Percentiles rank a stretch among this genome's conserved stretches.
Evolutionary conservation across 768 basidiomycete genomes (phyloP).

Genomic region (Sarcodon aspratus): DNA sequence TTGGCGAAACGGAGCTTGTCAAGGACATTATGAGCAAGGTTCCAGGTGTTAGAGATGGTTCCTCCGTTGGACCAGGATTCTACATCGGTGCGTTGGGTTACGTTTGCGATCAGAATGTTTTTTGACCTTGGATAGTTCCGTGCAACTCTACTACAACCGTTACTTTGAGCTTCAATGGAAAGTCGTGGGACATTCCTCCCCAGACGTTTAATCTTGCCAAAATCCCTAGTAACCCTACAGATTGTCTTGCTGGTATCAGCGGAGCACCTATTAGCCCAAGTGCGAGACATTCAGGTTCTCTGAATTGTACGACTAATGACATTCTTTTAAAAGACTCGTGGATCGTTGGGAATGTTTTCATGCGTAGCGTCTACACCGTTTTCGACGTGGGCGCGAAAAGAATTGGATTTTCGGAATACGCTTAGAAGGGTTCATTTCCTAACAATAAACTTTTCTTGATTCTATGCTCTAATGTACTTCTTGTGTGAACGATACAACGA

Average conservation of each 20-base stretch:
- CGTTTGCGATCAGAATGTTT: too few species aligned
- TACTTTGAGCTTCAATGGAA: conserved; percentile 27
- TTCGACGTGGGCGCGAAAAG: conserved; percentile 23
- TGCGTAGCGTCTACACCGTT: conserved; percentile 33
- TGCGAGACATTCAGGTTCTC: too few species aligned
- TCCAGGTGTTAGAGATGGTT: conserved; percentile 16
- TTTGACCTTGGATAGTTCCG: conserved; percentile 16
- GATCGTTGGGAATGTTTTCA: conserved; percentile 28
- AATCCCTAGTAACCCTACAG: conserved; percentile 10
- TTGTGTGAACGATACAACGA: too few species aligned
- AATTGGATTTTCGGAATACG: conserved; percentile 7
- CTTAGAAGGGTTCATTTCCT: too few species aligned
- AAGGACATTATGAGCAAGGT: conserved; percentile 18
- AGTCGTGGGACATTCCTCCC: conserved; percentile 23
- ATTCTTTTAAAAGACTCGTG: conserved; percentile 10
- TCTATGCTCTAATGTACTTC: too few species aligned
- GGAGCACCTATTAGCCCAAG: not conserved
- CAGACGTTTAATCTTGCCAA: conserved; percentile 32
- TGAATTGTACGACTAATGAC: too few species aligned
- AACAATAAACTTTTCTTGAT: too few species aligned
- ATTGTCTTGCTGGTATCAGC: conserved; percentile 27
- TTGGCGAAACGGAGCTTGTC: conserved; percentile 15
- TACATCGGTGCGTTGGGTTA: conserved; percentile 11
- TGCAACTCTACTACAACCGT: conserved; percentile 19
- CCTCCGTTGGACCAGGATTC: conserved; percentile 18